Base-by-base conservation (phyloP, 2,329 filamentous ascomycete genomes). In the Pyrenophora teres region DNA sequence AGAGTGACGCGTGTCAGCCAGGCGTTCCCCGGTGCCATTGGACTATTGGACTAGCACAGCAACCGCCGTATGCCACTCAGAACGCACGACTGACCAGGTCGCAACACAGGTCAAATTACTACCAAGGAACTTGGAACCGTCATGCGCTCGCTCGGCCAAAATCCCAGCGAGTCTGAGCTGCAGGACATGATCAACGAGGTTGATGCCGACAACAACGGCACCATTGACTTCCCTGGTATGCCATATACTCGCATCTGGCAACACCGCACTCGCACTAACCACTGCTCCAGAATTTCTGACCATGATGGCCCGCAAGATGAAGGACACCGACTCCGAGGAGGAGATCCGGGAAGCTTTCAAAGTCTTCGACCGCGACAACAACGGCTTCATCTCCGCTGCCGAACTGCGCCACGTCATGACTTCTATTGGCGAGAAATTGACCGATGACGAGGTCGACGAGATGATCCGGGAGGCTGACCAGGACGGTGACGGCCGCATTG, bases 121-220 rank as follows among this genome's bases (percentile, higher is more conserved):
- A 83, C 82, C 67, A 80, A 81, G 63, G 84, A 86, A 72, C 78
- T 87, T 46, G 83, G 83, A 68, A 81, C 81, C 45, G 83, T 86
- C 62, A 86, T 87, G 83, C 78, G 79, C 68, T 83, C 81, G 50
- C 81, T 87, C 33, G 83, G 83, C 65, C 81, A 85, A 65, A 84
- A 85, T 71, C 82, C 84, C 54, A 83, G 80, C 73, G 81, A 84
- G 59, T 79, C 80, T 49, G 84, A 87, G 73, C 77, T 87, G 46
- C 80, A 84, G 69, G 83, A 87, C 71, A 85, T 87, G 77, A 84
- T 87, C 76, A 85, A 84, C 74, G 84, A 87, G 73, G 83, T 46
- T 56, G 84, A 87, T 62, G 76, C 80, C 60, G 83, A 87, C 75
- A 83, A 84, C 70, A 85, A 83, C 63, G 84, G 84, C 70, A 83